phyloP scores from a whole-genome alignment of 1,284 basidiomycete species.

The Heimioporus retisporus region DNA sequence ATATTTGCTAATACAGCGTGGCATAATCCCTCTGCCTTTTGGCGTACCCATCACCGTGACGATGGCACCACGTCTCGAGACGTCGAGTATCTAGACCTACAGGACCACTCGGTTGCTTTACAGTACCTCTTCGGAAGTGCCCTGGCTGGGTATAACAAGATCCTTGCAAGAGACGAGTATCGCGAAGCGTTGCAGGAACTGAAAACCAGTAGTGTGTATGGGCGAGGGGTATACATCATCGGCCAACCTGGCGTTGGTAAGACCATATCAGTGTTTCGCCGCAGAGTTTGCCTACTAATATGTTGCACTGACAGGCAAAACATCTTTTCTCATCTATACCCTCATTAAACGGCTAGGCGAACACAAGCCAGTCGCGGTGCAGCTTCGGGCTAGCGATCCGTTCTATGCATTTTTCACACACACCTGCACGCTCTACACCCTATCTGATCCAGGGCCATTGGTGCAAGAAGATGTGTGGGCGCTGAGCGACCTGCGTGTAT shows the following conservation, averaged over 20 bases:
- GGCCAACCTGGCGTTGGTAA: slow-evolving; percentile 1
- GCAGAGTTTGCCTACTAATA: background rate
- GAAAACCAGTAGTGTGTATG: background rate
- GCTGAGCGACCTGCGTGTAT: background rate
- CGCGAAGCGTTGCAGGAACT: no score
- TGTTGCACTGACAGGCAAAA: background rate
- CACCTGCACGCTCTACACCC: background rate
- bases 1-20: background rate
- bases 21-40: background rate
- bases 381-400: background rate
- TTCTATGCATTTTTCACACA: background rate
- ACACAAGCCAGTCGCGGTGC: no score
- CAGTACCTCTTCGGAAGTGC: background rate
- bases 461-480: background rate
- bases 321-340: background rate
- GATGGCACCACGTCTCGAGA: no score
- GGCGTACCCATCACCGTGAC: background rate
- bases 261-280: background rate
- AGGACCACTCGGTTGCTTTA: background rate
- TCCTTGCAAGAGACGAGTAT: background rate
- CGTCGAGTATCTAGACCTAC: background rate
- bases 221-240: background rate
- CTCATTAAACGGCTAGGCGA: no score
- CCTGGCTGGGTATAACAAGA: background rate
- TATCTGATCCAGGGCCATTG: background rate